phyloP scores from a whole-genome alignment of 1,284 basidiomycete genomes.

The Microbotryum intermedium region DNA sequence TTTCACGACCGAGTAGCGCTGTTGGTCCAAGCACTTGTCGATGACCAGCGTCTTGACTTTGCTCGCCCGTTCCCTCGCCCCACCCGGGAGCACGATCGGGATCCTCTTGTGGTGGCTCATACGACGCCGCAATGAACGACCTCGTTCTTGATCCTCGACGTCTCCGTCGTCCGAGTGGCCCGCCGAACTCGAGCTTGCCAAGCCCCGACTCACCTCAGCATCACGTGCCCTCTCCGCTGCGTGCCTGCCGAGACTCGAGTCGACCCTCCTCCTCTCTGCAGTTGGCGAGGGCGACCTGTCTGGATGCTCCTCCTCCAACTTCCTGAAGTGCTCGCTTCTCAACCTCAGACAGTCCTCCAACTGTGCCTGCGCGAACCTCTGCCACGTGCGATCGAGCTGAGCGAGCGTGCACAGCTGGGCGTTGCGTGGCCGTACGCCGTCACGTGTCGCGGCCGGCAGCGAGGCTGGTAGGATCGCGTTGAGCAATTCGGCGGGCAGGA shows the following conservation, averaged over 20 bases:
- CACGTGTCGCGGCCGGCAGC: background rate
- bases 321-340: background rate
- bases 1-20: background rate
- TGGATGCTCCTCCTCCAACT: background rate
- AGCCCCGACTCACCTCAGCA: background rate
- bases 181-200: too few species aligned
- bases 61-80: background rate
- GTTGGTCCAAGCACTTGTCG: background rate
- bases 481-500: background rate
- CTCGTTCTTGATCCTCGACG: background rate
- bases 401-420: background rate
- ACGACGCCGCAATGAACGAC: background rate
- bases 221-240: background rate
- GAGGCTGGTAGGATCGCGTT: background rate
- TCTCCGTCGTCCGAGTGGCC: background rate
- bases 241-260: too few species aligned
- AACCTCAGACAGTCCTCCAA: background rate
- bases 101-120: background rate
- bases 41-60: background rate
- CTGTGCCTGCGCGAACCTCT: background rate
- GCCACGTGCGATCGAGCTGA: background rate
- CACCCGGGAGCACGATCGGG: background rate
- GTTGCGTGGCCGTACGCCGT: background rate
- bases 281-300: background rate
- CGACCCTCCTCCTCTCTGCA: background rate